phyloP scores from a whole-genome alignment of 2,329 filamentous ascomycete genomes.

The Endoconidiophora polonica region DNA sequence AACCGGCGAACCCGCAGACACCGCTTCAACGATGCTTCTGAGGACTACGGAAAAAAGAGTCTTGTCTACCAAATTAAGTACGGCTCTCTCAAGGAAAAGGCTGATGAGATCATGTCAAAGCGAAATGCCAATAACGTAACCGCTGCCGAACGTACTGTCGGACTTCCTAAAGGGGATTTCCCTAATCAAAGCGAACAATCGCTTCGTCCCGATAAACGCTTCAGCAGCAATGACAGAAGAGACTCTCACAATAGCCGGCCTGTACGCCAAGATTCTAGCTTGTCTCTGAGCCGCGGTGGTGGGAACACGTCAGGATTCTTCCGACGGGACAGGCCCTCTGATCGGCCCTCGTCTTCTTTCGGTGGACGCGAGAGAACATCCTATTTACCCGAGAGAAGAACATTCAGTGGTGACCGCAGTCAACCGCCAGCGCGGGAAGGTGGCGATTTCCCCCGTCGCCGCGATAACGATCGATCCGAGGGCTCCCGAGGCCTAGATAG shows the following conservation, averaged over 20 bases:
- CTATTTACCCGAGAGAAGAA: background rate
- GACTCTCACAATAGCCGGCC: background rate
- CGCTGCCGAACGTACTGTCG: background rate
- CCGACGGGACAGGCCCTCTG: background rate
- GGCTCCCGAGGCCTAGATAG: background rate
- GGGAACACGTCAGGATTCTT: too few species aligned
- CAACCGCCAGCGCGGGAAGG: background rate
- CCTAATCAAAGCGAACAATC: too few species aligned
- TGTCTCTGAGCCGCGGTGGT: too few species aligned
- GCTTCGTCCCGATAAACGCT: too few species aligned
- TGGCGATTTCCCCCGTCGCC: too few species aligned
- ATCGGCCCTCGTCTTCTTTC: background rate
- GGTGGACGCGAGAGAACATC: background rate
- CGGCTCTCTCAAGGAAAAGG: constrained; percentile 23
- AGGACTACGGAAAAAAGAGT: constrained; percentile 36
- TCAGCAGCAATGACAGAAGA: too few species aligned
- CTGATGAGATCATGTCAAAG: constrained; percentile 8
- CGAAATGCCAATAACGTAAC: constrained; percentile 10
- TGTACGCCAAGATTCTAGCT: background rate
- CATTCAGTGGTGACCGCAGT: background rate
- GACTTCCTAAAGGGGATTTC: background rate
- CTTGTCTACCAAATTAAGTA: constrained; percentile 37
- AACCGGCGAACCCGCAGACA: constrained; percentile 30
- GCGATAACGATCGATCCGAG: background rate
- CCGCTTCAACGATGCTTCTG: constrained; percentile 34